phyloP scores from a whole-genome alignment of 164 flowering plant genomes.

The Hamamelis virginiana region DNA sequence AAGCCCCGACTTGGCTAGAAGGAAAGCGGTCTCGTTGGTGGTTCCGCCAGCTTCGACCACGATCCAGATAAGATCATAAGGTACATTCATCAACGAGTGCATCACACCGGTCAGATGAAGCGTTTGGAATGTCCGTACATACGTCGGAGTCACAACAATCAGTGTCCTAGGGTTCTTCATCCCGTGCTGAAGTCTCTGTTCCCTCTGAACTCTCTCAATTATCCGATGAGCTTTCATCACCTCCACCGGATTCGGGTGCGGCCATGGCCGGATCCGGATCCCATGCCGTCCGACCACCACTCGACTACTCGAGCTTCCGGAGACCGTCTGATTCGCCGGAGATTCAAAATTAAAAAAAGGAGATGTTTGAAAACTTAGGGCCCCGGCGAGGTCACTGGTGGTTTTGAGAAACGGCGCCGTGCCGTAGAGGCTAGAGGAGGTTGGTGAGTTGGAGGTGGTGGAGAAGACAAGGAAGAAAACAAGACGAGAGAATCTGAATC shows the following conservation, averaged over 20 bases:
- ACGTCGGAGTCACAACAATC: conserved; percentile 88
- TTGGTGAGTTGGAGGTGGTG: conserved; percentile 25
- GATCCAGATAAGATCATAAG: conserved; percentile 79
- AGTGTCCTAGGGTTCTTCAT: conserved; percentile 62
- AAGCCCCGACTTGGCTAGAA: conserved; percentile 60
- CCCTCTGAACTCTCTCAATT: conserved; percentile 82
- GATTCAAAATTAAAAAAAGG: conserved; percentile 7
- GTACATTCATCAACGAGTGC: conserved; percentile 90
- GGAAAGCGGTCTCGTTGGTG: conserved; percentile 65
- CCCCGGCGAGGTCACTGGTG: conserved; percentile 23
- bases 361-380: conserved; percentile 14
- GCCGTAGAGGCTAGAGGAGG: conserved; percentile 21
- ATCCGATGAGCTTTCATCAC: conserved; percentile 84
- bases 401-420: conserved; percentile 26
- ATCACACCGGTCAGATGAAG: conserved; percentile 85
- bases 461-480: conserved; percentile 73
- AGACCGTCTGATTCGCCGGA: conserved; percentile 24
- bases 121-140: conserved; percentile 86
- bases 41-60: conserved; percentile 94
- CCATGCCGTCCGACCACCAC: conserved; percentile 97
- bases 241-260: conserved; percentile 85
- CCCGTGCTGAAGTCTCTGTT: conserved; percentile 77
- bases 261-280: conserved; percentile 90
- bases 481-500: conserved; percentile 81
- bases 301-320: conserved; percentile 28